Evolutionary conservation across 2,329 filamentous ascomycete genomes (phyloP), one percentile per base, ranked within the genome.

Genomic region (Colletotrichum shisoi): DNA sequence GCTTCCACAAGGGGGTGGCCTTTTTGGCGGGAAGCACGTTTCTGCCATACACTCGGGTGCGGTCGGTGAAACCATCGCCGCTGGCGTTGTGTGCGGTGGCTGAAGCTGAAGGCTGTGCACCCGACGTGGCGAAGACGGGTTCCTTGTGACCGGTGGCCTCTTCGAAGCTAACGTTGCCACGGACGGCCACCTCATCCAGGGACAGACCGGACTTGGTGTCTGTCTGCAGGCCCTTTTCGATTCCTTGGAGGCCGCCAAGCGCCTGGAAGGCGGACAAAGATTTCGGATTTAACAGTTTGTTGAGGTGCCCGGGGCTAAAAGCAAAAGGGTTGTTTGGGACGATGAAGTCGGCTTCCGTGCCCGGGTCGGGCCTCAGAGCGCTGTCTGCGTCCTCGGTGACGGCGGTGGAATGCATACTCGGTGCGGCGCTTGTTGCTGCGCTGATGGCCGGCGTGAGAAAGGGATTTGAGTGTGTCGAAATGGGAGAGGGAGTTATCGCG

Each of bases 231-330:
- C 91, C 91, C 71, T 87, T 89, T 73, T 91, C 89, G 45, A 94
- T 76, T 3, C 91, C 91, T 19, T 79, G 77, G 11, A 93, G 75
- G 51, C 91, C 91, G 64, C 91, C 91, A 3, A 94, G 76, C 3
- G 89, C 89, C 71, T 88, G 84, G 70, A 92, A 92, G 8, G 89
- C 91, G 19, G 84, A 80, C 67, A 92, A 79, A 71, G 85, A 92
- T 78, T 93, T 93, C 0, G 91, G 91, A 69, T 92, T 92, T 63
- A 91, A 81, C 24, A 93, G 79, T 77, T 93, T 93, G 70, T 87
- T 88, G 72, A 94, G 78, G 67, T 93, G 90, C 5, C 91, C 91
- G 1, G 89, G 89, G 0, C 88, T 86, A 72, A 91, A 93, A 4
- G 89, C 91, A 71, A 93, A 93, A 51, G 85, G 88, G 74, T 91